Evolutionary conservation across 768 basidiomycete genomes (phyloP).

Genomic region (Tricholoma hemisulphureum): DNA sequence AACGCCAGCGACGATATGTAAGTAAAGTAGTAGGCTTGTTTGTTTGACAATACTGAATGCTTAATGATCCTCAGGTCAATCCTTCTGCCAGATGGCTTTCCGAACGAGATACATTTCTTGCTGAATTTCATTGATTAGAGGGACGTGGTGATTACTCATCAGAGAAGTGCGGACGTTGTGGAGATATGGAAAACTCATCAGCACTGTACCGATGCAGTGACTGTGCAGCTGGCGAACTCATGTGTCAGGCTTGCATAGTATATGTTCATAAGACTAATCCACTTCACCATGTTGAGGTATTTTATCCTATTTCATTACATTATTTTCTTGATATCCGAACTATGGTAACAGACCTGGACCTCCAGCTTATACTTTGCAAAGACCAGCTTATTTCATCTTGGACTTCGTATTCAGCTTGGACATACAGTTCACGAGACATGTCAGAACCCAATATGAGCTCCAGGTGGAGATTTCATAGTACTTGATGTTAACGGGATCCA

Average conservation of each 20-base stretch:
- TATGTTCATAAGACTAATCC: not conserved
- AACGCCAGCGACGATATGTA: not conserved
- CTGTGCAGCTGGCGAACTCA: not conserved
- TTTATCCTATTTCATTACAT: not conserved
- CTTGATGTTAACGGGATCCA: not conserved
- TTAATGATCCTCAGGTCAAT: not conserved
- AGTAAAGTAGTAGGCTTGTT: not conserved
- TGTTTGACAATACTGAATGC: not conserved
- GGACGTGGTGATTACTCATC: slow-evolving; percentile 4
- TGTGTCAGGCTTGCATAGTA: slow-evolving; percentile 1
- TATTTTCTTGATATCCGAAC: not conserved
- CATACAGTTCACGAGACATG: not conserved
- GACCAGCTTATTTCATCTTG: slow-evolving; percentile 11
- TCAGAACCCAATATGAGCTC: not conserved
- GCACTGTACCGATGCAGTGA: slow-evolving; percentile 2
- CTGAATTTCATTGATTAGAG: slow-evolving; percentile 1
- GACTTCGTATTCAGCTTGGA: not conserved
- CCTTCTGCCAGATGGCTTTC: slow-evolving; percentile 1
- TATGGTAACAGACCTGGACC: slow-evolving; percentile 2
- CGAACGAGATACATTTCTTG: slow-evolving; percentile 1
- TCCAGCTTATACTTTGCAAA: not conserved
- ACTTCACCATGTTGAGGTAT: not conserved
- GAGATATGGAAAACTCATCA: not conserved
- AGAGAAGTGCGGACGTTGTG: not conserved
- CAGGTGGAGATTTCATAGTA: not conserved